phyloP scores from a whole-genome alignment of 2,329 filamentous ascomycete species.

The Beauveria sp. region DNA sequence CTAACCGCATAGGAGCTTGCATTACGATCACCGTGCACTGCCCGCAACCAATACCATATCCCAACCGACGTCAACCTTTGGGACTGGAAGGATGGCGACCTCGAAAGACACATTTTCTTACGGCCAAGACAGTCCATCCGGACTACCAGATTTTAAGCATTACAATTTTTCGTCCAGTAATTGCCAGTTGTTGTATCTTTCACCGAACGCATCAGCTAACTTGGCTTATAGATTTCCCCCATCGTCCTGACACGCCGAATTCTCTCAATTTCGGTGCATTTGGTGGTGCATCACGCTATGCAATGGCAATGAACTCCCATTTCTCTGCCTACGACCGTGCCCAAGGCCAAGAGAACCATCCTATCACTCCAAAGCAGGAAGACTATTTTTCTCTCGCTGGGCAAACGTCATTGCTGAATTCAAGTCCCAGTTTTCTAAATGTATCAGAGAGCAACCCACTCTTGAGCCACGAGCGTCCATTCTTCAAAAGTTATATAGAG shows the following conservation, averaged over 20 bases:
- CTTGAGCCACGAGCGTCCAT: slow-evolving; percentile 3
- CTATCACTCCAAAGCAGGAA: slow-evolving; percentile 4
- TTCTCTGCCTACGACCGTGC: slow-evolving; percentile 4
- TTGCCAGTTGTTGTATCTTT: too few species aligned
- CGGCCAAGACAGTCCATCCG: not conserved
- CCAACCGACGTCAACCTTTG: not conserved
- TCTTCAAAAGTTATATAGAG: slow-evolving; percentile 19
- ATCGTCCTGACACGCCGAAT: not conserved
- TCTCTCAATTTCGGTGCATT: slow-evolving; percentile 1
- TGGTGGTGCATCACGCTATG: slow-evolving; percentile 3
- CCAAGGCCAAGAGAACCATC: not conserved
- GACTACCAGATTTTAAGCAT: slow-evolving; percentile 4
- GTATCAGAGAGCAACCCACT: slow-evolving; percentile 9
- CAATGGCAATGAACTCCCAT: slow-evolving; percentile 3
- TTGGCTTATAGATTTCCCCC: not conserved
- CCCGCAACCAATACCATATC: slow-evolving; percentile 6
- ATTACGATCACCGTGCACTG: not conserved
- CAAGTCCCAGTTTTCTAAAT: slow-evolving; percentile 3
- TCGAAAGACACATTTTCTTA: not conserved
- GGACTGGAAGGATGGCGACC: not conserved
- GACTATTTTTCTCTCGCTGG: slow-evolving; percentile 6
- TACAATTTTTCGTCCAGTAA: slow-evolving; percentile 1
- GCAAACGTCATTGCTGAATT: slow-evolving; percentile 5
- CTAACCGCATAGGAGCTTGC: not conserved
- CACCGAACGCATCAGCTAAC: not conserved